A percentile compares a stretch with the other conserved stretches of the same genome.
phyloP scores from a whole-genome alignment of 2,329 filamentous ascomycete species.

The Apiospora koreana region DNA sequence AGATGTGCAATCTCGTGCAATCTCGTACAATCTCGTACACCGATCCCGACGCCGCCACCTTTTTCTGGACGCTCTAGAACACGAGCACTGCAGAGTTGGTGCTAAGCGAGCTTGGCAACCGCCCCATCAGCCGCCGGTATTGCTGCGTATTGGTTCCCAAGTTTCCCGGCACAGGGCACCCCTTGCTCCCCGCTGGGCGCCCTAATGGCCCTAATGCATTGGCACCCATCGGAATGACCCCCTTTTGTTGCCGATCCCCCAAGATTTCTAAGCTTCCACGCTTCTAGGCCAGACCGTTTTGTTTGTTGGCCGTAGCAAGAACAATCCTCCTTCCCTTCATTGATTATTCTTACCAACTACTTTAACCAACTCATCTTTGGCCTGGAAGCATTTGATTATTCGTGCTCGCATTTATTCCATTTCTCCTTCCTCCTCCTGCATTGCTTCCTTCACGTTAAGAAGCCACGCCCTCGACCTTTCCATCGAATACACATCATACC shows the following conservation, averaged over 20 bases:
- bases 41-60: neutral
- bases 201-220: neutral
- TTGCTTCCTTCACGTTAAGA: neutral
- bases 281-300: neutral
- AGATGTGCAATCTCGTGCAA: no score
- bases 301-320: neutral
- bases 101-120: neutral
- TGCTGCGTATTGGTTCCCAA: neutral
- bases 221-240: neutral
- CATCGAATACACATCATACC: neutral
- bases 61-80: neutral
- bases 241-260: neutral
- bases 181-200: neutral
- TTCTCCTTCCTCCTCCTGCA: neutral
- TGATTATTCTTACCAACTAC: no score
- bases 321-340: no score
- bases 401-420: neutral
- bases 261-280: neutral
- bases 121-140: neutral
- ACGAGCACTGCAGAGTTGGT: neutral
- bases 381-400: neutral
- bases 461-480: neutral
- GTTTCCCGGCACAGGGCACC: neutral
- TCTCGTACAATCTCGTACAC: neutral
- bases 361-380: no score